Evolutionary conservation across 495 filamentous ascomycete species (phyloP).

Genomic region (Penicillium nucicola): DNA sequence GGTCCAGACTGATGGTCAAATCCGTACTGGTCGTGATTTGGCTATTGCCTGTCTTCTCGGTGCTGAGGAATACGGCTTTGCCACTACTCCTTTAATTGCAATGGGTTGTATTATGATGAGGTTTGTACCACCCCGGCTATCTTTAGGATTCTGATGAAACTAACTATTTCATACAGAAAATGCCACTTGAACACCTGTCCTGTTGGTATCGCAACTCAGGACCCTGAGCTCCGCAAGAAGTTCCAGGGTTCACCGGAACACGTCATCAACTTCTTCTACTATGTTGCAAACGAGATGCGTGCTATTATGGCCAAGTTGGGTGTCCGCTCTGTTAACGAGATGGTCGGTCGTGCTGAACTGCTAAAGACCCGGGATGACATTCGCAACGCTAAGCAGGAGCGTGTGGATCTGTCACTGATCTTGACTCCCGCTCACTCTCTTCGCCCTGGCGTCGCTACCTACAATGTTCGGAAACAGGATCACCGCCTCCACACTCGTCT

Average conservation of each 20-base stretch:
- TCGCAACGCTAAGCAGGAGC: conserved; percentile 82
- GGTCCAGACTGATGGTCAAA: conserved; percentile 96
- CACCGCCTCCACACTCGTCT: conserved; percentile 90
- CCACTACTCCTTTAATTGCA: conserved; percentile 94
- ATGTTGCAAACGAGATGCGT: conserved; percentile 94
- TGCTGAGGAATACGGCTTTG: conserved; percentile 97
- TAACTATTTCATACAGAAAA: conserved; percentile 18
- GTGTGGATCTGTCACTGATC: conserved; percentile 93
- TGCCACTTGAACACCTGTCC: conserved; percentile 81
- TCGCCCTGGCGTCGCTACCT: conserved; percentile 93
- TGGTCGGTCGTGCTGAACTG: conserved; percentile 91
- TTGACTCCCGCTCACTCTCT: conserved; percentile 95
- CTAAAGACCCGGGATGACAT: conserved; percentile 88
- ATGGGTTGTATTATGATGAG: conserved; percentile 99
- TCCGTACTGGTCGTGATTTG: conserved; percentile 91
- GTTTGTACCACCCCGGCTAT: conserved; percentile 44
- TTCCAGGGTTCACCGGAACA: conserved; percentile 94
- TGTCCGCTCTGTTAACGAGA: conserved; percentile 94
- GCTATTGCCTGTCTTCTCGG: conserved; percentile 95
- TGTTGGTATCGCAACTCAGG: conserved; percentile 95
- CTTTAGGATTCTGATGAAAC: neutral
- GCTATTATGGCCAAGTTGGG: conserved; percentile 98
- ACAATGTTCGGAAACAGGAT: conserved; percentile 99
- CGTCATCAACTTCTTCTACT: conserved; percentile 99
- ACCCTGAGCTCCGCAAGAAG: conserved; percentile 91